Percentiles rank a stretch among this genome's conserved stretches.
Evolutionary conservation across 2,329 filamentous ascomycete species (phyloP).

Genomic region (Hirsutella rhossiliensis): DNA sequence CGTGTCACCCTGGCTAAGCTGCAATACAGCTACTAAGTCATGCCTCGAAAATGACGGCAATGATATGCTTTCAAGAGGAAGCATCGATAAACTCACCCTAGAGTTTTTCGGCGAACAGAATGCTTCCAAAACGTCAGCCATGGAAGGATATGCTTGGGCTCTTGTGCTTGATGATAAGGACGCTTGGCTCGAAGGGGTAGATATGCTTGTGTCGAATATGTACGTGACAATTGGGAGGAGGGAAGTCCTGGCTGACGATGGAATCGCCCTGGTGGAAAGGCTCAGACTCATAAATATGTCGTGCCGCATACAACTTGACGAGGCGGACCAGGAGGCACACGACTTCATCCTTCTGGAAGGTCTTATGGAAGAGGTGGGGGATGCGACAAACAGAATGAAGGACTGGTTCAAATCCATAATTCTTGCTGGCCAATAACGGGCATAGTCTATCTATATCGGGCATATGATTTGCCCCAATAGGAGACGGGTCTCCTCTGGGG

Average conservation of each 20-base stretch:
- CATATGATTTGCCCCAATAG: no score
- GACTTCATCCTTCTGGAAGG: conserved; percentile 21
- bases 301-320: conserved; percentile 15
- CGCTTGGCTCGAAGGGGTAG: conserved; percentile 15
- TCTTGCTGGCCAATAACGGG: no score
- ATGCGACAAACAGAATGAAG: conserved; percentile 18
- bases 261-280: conserved; percentile 10
- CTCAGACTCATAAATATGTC: conserved; percentile 8
- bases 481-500: no score
- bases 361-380: conserved; percentile 9
- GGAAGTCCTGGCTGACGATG: conserved; percentile 19
- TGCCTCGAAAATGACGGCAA: conserved; percentile 16
- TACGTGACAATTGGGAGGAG: conserved; percentile 20
- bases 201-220: conserved; percentile 8
- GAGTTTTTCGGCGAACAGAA: conserved; percentile 5
- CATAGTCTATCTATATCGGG: no score
- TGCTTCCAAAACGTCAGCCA: conserved; percentile 5
- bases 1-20: conserved; percentile 20
- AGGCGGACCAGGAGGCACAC: conserved; percentile 17
- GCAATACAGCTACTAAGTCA: conserved; percentile 8
- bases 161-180: conserved; percentile 15
- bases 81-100: conserved; percentile 3
- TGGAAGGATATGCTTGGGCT: conserved; percentile 10
- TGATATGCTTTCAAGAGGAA: conserved; percentile 19
- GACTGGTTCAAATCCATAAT: no score